phyloP scores from a whole-genome alignment of 2,329 filamentous ascomycete genomes.

The Aspergillus floridensis region DNA sequence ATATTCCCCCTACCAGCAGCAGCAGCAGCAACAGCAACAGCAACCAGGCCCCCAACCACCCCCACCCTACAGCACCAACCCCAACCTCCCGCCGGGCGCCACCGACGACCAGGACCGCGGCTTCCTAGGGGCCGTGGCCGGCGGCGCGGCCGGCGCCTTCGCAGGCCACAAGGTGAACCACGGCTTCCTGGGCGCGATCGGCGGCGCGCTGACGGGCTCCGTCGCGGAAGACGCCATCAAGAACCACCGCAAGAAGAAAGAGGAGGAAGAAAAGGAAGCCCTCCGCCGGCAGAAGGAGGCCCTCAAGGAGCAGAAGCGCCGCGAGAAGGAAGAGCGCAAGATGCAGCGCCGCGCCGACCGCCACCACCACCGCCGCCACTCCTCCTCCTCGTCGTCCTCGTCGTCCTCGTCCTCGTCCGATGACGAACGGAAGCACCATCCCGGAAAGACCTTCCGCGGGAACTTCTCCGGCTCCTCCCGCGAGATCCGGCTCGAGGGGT shows the following conservation, averaged over 20 bases:
- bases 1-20: conserved; percentile 1
- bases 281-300: conserved; percentile 6
- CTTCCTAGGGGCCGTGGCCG: conserved; percentile 45
- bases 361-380: background rate
- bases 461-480: conserved; percentile 38
- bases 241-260: conserved; percentile 36
- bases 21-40: background rate
- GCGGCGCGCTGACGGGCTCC: conserved; percentile 46
- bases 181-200: conserved; percentile 47
- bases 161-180: conserved; percentile 47
- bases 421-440: background rate
- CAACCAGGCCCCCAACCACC: conserved; percentile 1
- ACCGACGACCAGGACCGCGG: conserved; percentile 41
- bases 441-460: conserved; percentile 18
- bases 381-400: background rate
- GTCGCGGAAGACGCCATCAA: conserved; percentile 46
- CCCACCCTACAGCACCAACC: conserved; percentile 5
- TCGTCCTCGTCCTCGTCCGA: background rate
- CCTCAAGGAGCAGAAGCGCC: background rate
- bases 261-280: conserved; percentile 8
- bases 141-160: conserved; percentile 45
- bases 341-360: background rate
- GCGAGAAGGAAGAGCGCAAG: background rate
- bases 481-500: conserved; percentile 35
- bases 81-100: background rate